A percentile compares a stretch with the other conserved stretches of the same genome.
These are phyloP conservation scores for Heterobasidion parviporum DNA, from an alignment of 1,284 basidiomycete species.

Conservation along the genomic window DNA sequence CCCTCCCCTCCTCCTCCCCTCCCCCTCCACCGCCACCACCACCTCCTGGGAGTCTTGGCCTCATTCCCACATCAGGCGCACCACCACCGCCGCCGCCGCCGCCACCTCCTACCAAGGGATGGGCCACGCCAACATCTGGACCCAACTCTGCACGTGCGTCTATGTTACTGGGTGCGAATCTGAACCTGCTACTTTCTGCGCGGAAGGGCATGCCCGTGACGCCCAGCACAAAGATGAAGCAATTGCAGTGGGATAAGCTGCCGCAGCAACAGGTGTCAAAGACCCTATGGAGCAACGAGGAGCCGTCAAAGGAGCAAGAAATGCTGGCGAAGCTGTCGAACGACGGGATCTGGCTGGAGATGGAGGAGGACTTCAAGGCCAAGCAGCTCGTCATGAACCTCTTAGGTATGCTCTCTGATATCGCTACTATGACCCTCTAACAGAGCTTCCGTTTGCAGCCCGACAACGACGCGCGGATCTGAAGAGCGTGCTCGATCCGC, in stretches of 20 bases:
- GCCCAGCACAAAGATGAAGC: conserved; percentile 92
- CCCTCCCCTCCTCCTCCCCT: conserved; percentile 17
- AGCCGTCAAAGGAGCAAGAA: conserved; percentile 62
- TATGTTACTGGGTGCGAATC: conserved; percentile 47
- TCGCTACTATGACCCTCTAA: not conserved
- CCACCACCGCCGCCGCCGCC: conserved; percentile 31
- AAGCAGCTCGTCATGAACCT: conserved; percentile 87
- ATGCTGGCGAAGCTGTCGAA: conserved; percentile 73
- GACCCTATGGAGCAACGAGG: conserved; percentile 78
- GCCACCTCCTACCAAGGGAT: conserved; percentile 26
- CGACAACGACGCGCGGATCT: conserved; percentile 79
- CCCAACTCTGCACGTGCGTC: conserved; percentile 50
- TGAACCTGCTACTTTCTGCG: conserved; percentile 44
- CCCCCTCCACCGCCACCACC: no score
- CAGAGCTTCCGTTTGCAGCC: conserved; percentile 29
- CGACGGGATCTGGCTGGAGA: conserved; percentile 90
- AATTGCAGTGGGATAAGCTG: conserved; percentile 98
- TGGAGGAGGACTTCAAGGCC: conserved; percentile 98
- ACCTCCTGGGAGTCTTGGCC: no score
- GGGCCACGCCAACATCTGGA: conserved; percentile 37
- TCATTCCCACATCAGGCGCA: no score
- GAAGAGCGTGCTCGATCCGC: conserved; percentile 84
- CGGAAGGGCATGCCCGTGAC: conserved; percentile 85
- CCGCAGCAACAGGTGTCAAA: conserved; percentile 76
- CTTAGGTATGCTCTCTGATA: conserved; percentile 43